phyloP scores from a whole-genome alignment of 2,329 filamentous ascomycete species.

The Conoideocrella luteorostrata region DNA sequence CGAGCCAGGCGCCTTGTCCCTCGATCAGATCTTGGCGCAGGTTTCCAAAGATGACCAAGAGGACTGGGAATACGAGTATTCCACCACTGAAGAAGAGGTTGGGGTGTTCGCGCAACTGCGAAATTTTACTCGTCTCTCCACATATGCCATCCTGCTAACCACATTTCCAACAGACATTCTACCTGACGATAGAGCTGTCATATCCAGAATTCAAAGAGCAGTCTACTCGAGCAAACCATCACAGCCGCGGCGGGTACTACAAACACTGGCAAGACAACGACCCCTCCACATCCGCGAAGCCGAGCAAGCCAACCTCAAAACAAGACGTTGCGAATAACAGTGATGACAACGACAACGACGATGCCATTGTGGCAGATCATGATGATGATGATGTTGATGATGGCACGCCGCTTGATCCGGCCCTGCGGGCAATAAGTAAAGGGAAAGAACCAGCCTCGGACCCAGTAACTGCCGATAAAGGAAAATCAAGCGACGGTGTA shows the following conservation, averaged over 20 bases:
- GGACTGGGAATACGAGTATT: constrained; percentile 65
- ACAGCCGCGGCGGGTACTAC: constrained; percentile 40
- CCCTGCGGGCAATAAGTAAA: constrained; percentile 6
- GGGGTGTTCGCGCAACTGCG: too few relatives aligned
- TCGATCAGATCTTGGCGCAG: constrained; percentile 22
- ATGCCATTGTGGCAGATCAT: constrained; percentile 10
- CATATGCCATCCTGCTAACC: too few relatives aligned
- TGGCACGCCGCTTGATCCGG: constrained; percentile 9
- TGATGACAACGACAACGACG: constrained; percentile 23
- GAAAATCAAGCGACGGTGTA: constrained; percentile 1
- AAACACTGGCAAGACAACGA: constrained; percentile 32
- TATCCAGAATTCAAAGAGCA: constrained; percentile 49
- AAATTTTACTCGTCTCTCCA: neutral
- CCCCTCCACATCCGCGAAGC: constrained; percentile 15
- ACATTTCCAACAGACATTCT: constrained; percentile 50
- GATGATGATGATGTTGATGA: constrained; percentile 4
- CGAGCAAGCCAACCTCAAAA: constrained; percentile 22
- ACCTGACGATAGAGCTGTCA: constrained; percentile 57
- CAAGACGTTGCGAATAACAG: constrained; percentile 22
- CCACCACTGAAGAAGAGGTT: constrained; percentile 56
- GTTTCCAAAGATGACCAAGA: constrained; percentile 39
- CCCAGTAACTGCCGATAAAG: neutral
- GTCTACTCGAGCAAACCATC: constrained; percentile 31
- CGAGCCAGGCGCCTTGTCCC: constrained; percentile 19
- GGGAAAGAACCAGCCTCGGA: constrained; percentile 11